Base-by-base conservation (phyloP, 768 basidiomycete genomes). In the Tremella mesenterica region DNA sequence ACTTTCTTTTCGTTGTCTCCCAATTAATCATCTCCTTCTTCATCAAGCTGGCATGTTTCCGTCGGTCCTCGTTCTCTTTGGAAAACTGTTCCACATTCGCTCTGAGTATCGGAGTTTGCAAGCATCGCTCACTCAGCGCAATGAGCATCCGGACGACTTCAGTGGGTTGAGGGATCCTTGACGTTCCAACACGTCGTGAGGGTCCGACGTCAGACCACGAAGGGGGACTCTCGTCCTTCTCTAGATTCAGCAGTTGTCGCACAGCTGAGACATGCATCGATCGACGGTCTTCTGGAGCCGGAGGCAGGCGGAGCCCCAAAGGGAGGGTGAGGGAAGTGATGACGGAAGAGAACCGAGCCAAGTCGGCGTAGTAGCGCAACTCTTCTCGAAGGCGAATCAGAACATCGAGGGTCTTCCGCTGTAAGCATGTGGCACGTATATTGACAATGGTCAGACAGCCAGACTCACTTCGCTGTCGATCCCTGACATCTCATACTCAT, bases 71-170 rank as follows among this genome's bases (percentile, higher is more conserved):
- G n/a, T 38, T 18, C 47, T 67, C 65, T 14, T 50, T 47, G 4
- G 54, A 23, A 3, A 38, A 49, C 1, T 30, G 47, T 27, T 67
- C 65, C 38, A 60, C 31, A 13, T 64, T 60, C 13, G 27, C 27
- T 26, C 54, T 38, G 30, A 67, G 50, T 28, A 33, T 49, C 3
- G 54, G 59, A 9, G 62, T 62, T 4, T 31, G 8, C 43, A 64
- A 36, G 1, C 59, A 58, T 14, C 63, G 52, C 20, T 67, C 65
- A 2, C 52, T 53, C 2, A 67, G 33, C 18, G 58, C 61, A 4
- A 67, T 30, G 18, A 67, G 57, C 65, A 67, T 67, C 7, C 60
- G 29, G 16, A 65, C 47, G 8, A 67, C 55, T 44, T 65, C 63
- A 29, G 48, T 25, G 1, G 63, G 55, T 21, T 52, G 56, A 2